phyloP scores from a whole-genome alignment of 2,329 filamentous ascomycete genomes.

The Pyrenophora teres region DNA sequence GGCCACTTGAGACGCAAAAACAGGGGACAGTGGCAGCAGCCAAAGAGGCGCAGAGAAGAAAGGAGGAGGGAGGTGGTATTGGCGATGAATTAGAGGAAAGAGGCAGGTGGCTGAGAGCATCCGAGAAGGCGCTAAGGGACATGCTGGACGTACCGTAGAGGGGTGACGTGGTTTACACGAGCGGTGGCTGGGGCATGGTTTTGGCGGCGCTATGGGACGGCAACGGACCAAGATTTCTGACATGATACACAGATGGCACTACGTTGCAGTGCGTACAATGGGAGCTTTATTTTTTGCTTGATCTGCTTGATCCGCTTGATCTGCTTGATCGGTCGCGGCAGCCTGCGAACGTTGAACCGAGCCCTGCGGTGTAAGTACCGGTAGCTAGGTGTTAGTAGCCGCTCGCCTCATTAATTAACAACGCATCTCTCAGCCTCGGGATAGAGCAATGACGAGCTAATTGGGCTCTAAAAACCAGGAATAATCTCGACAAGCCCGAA shows the following conservation, averaged over 20 bases:
- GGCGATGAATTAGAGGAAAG: conserved; percentile 76
- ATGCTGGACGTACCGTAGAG: conserved; percentile 66
- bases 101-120: conserved; percentile 74
- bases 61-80: conserved; percentile 66
- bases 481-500: neutral
- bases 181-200: neutral
- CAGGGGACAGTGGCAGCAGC: conserved; percentile 69
- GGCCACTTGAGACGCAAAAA: conserved; percentile 69
- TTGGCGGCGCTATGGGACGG: conserved; percentile 14
- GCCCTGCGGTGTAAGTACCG: neutral
- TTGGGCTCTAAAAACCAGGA: conserved; percentile 11
- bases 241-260: conserved; percentile 15
- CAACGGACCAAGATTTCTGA: neutral
- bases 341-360: conserved; percentile 1
- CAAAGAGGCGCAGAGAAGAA: conserved; percentile 70
- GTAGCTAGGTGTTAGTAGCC: conserved; percentile 1
- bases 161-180: conserved; percentile 8
- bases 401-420: conserved; percentile 16
- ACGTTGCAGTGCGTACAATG: neutral
- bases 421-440: conserved; percentile 13
- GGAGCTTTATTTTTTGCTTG: neutral
- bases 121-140: conserved; percentile 65
- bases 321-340: neutral
- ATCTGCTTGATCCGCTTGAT: neutral
- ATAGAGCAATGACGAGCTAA: neutral